Percentiles rank a stretch among this genome's conserved stretches.
These are phyloP conservation scores for Globisporangium orthogonon DNA, from an alignment of 352 stramenopile genomes.

Conservation along the genomic window DNA sequence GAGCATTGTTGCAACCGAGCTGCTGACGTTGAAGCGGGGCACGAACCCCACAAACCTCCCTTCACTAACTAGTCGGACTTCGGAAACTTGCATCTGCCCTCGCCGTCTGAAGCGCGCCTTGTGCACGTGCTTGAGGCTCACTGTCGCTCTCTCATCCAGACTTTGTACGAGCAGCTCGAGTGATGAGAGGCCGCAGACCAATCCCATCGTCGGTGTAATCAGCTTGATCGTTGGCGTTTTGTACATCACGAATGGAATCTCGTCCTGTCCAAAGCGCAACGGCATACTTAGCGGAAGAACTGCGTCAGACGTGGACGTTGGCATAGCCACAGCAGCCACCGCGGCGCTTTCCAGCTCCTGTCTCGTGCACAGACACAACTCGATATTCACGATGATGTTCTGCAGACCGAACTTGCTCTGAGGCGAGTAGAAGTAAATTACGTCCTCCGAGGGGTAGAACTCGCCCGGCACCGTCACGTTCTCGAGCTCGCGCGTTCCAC, in stretches of 20 bases:
- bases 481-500: constrained; percentile 51
- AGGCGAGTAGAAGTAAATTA: constrained; percentile 69
- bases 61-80: constrained; percentile 35
- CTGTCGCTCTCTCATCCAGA: constrained; percentile 45
- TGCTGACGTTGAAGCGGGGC: constrained; percentile 59
- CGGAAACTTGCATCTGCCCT: constrained; percentile 69
- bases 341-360: constrained; percentile 5
- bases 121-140: constrained; percentile 28
- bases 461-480: constrained; percentile 45
- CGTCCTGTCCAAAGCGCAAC: constrained; percentile 45
- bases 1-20: constrained; percentile 31
- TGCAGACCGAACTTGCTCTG: constrained; percentile 71
- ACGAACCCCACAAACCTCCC: constrained; percentile 40
- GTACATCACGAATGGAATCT: constrained; percentile 69
- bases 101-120: constrained; percentile 59
- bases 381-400: constrained; percentile 53
- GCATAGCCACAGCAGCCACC: neutral
- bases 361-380: constrained; percentile 28
- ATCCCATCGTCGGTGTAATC: constrained; percentile 25
- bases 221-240: constrained; percentile 50
- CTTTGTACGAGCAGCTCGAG: constrained; percentile 57
- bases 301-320: neutral
- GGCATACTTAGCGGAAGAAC: neutral
- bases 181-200: constrained; percentile 41
- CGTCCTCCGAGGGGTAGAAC: constrained; percentile 53